Percentiles rank a stretch among this genome's conserved stretches.
phyloP scores from a whole-genome alignment of 805 yeast species.

The Candida maesae region DNA sequence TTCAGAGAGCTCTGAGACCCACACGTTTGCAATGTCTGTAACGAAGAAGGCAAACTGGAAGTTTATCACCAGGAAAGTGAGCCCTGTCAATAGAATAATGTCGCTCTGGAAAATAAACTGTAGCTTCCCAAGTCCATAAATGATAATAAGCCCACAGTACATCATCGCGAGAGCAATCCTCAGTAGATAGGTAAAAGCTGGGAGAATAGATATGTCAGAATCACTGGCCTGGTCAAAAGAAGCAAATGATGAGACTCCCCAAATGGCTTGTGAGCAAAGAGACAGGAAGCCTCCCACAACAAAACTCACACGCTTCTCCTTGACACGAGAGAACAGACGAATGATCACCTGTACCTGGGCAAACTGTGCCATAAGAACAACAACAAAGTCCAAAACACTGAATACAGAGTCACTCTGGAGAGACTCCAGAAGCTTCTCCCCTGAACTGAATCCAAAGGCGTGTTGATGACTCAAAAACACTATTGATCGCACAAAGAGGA shows the following conservation, averaged over 20 bases:
- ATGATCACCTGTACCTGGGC: slow-evolving; percentile 71
- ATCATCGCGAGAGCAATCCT: slow-evolving; percentile 68
- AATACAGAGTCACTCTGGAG: slow-evolving; percentile 44
- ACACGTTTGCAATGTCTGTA: slow-evolving; percentile 70
- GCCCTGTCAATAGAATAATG: slow-evolving; percentile 51
- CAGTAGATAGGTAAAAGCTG: slow-evolving; percentile 70
- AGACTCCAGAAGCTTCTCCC: slow-evolving; percentile 40
- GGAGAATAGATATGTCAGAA: slow-evolving; percentile 50
- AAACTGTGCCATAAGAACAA: slow-evolving; percentile 54
- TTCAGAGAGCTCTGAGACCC: slow-evolving; percentile 73
- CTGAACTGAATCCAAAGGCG: slow-evolving; percentile 33
- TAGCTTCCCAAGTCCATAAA: slow-evolving; percentile 47
- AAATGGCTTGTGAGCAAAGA: slow-evolving; percentile 55
- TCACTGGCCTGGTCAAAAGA: slow-evolving; percentile 26
- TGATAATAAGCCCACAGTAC: slow-evolving; percentile 60
- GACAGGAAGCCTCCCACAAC: slow-evolving; percentile 53
- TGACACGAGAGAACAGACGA: slow-evolving; percentile 61
- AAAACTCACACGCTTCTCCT: slow-evolving; percentile 62
- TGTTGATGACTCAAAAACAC: slow-evolving; percentile 46
- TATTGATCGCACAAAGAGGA: slow-evolving; percentile 46
- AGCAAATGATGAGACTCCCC: slow-evolving; percentile 62
- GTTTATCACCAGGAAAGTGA: slow-evolving; percentile 53
- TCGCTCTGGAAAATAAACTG: slow-evolving; percentile 45
- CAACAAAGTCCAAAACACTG: slow-evolving; percentile 54
- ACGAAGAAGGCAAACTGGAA: slow-evolving; percentile 67